These are phyloP conservation scores for Blepharisma undulans DNA, from an alignment of 169 alveolate species.

Conservation along the genomic window DNA sequence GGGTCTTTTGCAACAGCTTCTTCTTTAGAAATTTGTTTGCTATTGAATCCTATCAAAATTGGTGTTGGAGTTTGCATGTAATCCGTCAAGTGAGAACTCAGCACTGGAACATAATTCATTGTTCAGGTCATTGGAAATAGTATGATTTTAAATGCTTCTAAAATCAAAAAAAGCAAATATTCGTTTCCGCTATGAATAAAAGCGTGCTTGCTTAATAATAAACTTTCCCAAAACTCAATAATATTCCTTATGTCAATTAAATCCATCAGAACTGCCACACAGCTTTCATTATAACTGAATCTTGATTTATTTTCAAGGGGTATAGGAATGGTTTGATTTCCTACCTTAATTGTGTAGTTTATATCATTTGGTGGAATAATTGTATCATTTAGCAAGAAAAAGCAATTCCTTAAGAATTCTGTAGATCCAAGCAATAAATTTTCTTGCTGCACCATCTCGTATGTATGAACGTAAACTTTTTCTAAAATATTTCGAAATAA, in stretches of 20 bases:
- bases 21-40: conserved; percentile 3
- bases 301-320: neutral
- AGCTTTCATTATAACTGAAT: conserved; percentile 7
- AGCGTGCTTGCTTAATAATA: neutral
- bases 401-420: conserved; percentile 16
- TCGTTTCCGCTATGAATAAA: conserved; percentile 18
- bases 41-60: conserved; percentile 14
- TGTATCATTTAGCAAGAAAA: neutral
- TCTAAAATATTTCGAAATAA: neutral
- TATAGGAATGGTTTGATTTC: neutral
- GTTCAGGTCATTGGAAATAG: conserved; percentile 17
- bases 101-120: conserved; percentile 16
- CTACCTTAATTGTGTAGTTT: conserved; percentile 10
- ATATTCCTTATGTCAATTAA: conserved; percentile 13
- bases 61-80: neutral
- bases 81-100: conserved; percentile 1
- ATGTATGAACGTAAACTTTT: neutral
- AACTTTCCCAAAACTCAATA: conserved; percentile 18
- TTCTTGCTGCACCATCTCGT: neutral
- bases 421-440: neutral
- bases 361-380: conserved; percentile 26
- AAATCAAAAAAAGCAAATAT: neutral
- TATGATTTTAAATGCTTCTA: conserved; percentile 14
- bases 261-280: conserved; percentile 17
- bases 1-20: neutral